Conservation (phyloP, 2,329 filamentous ascomycete genomes). For the Keithomyces neogunnii region DNA sequence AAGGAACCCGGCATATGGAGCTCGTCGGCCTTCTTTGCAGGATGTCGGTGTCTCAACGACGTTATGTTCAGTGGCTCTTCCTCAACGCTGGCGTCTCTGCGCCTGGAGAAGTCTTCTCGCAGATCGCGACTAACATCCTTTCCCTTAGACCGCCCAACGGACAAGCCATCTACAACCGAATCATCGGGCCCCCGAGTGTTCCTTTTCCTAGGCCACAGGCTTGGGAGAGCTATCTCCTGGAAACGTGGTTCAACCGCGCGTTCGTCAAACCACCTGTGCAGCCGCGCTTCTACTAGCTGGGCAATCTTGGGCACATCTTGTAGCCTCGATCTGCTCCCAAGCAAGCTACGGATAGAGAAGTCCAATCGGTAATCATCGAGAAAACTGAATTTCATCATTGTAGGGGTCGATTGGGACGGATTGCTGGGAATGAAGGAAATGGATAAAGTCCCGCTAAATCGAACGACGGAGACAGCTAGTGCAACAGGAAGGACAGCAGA, state of each 20-base stretch:
- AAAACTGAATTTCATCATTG: constrained; percentile 92
- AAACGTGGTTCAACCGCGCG: constrained; percentile 78
- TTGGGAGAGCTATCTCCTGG: constrained; percentile 77
- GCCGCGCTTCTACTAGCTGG: constrained; percentile 68
- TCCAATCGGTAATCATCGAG: constrained; percentile 80
- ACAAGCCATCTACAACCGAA: constrained; percentile 36
- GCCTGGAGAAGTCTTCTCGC: constrained; percentile 35
- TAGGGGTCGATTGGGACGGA: constrained; percentile 60
- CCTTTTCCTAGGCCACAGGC: constrained; percentile 75
- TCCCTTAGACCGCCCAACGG: constrained; percentile 44
- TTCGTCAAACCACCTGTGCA: constrained; percentile 85
- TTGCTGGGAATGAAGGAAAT: constrained; percentile 84
- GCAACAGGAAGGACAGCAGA: constrained; percentile 89
- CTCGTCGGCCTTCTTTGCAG: constrained; percentile 27
- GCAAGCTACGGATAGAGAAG: constrained; percentile 69
- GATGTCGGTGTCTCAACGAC: constrained; percentile 30
- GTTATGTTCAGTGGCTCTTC: constrained; percentile 27
- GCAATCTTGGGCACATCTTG: constrained; percentile 87
- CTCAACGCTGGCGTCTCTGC: constrained; percentile 38
- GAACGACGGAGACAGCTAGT: constrained; percentile 79
- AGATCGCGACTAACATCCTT: constrained; percentile 43
- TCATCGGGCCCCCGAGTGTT: constrained; percentile 71
- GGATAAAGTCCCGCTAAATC: constrained; percentile 90
- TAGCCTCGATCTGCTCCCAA: constrained; percentile 69
- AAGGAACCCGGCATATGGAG: constrained; percentile 40